Evolutionary conservation across 2,329 filamentous ascomycete genomes (phyloP), one percentile per base, ranked within the genome.

Genomic region (Ophiostoma perfectum): DNA sequence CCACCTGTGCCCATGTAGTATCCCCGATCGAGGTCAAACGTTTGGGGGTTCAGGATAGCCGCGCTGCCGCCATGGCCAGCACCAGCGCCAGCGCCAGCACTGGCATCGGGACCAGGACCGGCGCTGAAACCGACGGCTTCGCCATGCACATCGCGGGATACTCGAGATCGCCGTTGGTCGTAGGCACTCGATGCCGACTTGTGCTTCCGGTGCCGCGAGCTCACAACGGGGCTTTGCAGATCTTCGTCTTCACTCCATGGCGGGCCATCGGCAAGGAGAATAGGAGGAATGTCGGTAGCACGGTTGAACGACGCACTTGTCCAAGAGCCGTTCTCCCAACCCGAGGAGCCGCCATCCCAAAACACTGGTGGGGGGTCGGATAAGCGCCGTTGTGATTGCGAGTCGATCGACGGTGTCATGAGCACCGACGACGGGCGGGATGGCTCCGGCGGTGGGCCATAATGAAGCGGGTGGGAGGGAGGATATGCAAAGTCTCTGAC

Each of bases 401-500:
- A 12, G 78, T 95, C 92, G 78, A 91, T 95, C 16, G 86, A 88
- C 9, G 94, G 93, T 0, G 93, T 97, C n/a, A 90, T 93, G 73
- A 90, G 84, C 69, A 89, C 90, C 0, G 93, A 96, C 8, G 87
- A 83, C n/a, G 88, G 86, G 67, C 82, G 80, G 66, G 87, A 88
- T 39, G 87, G 83, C 73, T 93, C 90, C 49, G 90, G 89, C 16
- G 92, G 89, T n/a, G 94, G 91, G 1, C 95, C 95, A 82, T 97
- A 97, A 81, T 98, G 95, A 78, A 97, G 84, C 60, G 92, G 93
- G 78, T 98, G 91, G 68, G 85, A 84, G 39, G 86, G 77, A 44
- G 92, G 88, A 77, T 98, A 99, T 73, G 95, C 95, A 80, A 98
- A 99, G 82, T 99, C 95, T 75, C 95, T 90, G 72, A 99, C 93